These are phyloP conservation scores for Diaporthe ilicicola DNA, from an alignment of 2,329 filamentous ascomycete species.

Conservation along the genomic window DNA sequence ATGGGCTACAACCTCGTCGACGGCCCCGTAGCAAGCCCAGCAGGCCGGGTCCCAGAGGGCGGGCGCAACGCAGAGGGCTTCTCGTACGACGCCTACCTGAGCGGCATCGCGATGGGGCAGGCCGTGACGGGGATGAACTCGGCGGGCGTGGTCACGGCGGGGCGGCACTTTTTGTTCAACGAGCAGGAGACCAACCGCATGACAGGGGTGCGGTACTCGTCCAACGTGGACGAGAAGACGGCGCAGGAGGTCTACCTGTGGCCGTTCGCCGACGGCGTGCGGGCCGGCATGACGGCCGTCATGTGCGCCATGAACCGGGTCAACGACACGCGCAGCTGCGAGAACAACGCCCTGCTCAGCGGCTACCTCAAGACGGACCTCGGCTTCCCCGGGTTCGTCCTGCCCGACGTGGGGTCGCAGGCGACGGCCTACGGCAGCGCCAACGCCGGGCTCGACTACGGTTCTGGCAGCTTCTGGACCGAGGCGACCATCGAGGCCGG, in stretches of 20 bases:
- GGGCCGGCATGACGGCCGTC: constrained; percentile 7
- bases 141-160: constrained; percentile 75
- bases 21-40: constrained; percentile 6
- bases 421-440: constrained; percentile 69
- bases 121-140: constrained; percentile 76
- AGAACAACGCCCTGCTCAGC: constrained; percentile 74
- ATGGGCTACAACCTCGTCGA: constrained; percentile 17
- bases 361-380: constrained; percentile 70
- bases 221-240: constrained; percentile 51
- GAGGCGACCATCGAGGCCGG: constrained; percentile 64
- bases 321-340: constrained; percentile 64
- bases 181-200: constrained; percentile 47
- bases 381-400: constrained; percentile 70
- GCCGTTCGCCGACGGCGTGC: constrained; percentile 15
- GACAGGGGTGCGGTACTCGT: constrained; percentile 52
- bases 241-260: constrained; percentile 57
- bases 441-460: constrained; percentile 75
- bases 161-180: constrained; percentile 73
- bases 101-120: constrained; percentile 49
- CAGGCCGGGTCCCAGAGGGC: neutral
- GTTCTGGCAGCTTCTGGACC: constrained; percentile 62
- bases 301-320: constrained; percentile 31
- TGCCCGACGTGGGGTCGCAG: constrained; percentile 73
- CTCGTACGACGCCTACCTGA: constrained; percentile 61
- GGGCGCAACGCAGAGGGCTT: constrained; percentile 9